phyloP scores from a whole-genome alignment of 75 land plant genomes.

The Selaginella tamariscina region DNA sequence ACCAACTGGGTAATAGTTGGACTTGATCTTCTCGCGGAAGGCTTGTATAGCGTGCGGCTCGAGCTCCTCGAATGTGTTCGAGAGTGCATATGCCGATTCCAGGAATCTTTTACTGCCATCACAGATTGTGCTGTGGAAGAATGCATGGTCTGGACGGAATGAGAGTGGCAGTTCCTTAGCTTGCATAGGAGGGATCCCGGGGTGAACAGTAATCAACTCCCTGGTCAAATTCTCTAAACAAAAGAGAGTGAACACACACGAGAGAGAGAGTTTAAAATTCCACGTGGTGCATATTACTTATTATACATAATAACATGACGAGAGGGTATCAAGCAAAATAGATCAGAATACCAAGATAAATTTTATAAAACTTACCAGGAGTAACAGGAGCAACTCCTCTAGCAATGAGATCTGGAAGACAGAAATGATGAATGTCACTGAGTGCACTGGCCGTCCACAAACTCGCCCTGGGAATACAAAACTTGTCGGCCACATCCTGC shows the following conservation, averaged over 20 bases:
- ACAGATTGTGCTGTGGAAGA: conserved; percentile 1
- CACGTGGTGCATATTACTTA: no score
- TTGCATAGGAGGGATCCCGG: conserved; percentile 13
- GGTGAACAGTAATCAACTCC: no score
- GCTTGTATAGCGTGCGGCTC: conserved; percentile 8
- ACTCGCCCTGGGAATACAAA: conserved; percentile 14
- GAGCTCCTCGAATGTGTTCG: conserved; percentile 17
- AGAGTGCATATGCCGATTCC: background rate
- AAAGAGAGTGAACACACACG: no score
- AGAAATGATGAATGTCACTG: background rate
- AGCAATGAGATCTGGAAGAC: conserved; percentile 12
- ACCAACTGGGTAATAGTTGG: background rate
- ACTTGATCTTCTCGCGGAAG: background rate
- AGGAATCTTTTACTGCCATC: no score
- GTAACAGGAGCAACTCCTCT: conserved; percentile 12
- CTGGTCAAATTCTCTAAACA: no score
- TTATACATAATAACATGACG: no score
- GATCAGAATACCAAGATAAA: no score
- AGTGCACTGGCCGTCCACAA: conserved; percentile 17
- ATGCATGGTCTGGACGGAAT: background rate
- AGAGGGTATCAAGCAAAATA: no score
- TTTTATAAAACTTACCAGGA: no score
- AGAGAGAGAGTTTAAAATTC: no score
- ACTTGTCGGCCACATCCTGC: conserved; percentile 18
- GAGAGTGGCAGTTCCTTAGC: conserved; percentile 15